phyloP scores from a whole-genome alignment of 192 early-diverging fungal species.

The Obelidium mucronatum region DNA sequence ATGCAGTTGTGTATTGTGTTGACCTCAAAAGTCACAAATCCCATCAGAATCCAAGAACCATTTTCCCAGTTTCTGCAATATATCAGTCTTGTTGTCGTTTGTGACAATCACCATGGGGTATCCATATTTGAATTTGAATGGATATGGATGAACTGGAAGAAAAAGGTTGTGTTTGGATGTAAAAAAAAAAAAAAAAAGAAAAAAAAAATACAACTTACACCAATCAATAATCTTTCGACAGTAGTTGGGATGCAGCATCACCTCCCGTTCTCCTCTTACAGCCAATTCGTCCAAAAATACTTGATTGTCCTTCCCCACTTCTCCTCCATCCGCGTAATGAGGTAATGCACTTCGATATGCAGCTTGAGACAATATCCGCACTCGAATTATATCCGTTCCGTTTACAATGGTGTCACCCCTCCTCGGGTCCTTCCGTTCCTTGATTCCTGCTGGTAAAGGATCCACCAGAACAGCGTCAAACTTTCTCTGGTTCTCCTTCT shows the following conservation, averaged over 20 bases:
- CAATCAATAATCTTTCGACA: background rate
- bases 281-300: background rate
- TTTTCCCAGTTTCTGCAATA: background rate
- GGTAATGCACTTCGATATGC: conserved; percentile 22
- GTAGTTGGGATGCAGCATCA: conserved; percentile 20
- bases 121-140: background rate
- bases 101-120: background rate
- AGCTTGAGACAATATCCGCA: conserved; percentile 14
- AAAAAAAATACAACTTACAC: conserved; percentile 1
- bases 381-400: background rate
- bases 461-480: conserved; percentile 24
- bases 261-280: background rate
- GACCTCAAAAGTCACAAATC: background rate
- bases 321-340: background rate
- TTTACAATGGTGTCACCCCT: background rate
- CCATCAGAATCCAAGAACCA: background rate
- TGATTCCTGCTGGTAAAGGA: conserved; percentile 15
- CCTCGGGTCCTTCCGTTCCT: background rate
- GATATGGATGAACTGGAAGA: background rate
- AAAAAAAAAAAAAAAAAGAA: conserved; percentile 4
- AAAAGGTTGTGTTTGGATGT: background rate
- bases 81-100: background rate
- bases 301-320: background rate
- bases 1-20: background rate
- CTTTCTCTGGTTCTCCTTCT: background rate